Evolutionary conservation across 768 basidiomycete species (phyloP), one percentile per base, ranked within the genome.

Genomic region (Phanerochaete sordida): DNA sequence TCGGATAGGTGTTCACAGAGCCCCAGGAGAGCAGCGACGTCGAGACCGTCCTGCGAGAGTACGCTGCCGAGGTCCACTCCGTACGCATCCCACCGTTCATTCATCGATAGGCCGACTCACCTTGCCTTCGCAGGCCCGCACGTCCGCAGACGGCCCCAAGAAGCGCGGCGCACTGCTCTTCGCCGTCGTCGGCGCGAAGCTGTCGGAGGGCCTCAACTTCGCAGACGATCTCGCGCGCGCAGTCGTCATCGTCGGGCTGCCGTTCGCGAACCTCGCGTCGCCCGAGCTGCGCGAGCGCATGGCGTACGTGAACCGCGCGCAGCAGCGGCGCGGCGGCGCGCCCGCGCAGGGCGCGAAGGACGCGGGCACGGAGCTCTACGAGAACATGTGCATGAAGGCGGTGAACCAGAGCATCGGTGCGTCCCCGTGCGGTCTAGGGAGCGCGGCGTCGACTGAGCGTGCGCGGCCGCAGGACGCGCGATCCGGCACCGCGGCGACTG

Each of bases 351-450:
- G 75, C 1, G 62, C 69, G 28, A 72, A 65, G 61, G 69, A 68
- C 46, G 69, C 68, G 19, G 67, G 65, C 16, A 66, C 66, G 21
- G 93, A 94, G 74, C 76, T 96, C 56, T 98, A 95, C 71, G 90
- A 91, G 76, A 93, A 92, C 66, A 83, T 92, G 82, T 92, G 91
- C 66, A 92, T 91, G 88, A 90, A 88, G 64, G 91, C 95, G 0
- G 95, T 99, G 55, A 99, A 99, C 73, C 96, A 99, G 71, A 93
- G 91, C 58, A 97, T 99, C 62, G 96, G 95, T 92, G 51, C 58
- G 87, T 72, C 27, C 39, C 23, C 44, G n/a, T n/a, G 2, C 16
- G 19, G n/a, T 12, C 9, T 5, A 51, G 9, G 12, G 53, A 16
- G 21, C 35, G 8, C 24, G 2, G 37, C 19, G 44, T 7, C 19